Evolutionary conservation across 2,329 filamentous ascomycete genomes (phyloP), one percentile per base, ranked within the genome.

Genomic region (Talaromyces sp.): DNA sequence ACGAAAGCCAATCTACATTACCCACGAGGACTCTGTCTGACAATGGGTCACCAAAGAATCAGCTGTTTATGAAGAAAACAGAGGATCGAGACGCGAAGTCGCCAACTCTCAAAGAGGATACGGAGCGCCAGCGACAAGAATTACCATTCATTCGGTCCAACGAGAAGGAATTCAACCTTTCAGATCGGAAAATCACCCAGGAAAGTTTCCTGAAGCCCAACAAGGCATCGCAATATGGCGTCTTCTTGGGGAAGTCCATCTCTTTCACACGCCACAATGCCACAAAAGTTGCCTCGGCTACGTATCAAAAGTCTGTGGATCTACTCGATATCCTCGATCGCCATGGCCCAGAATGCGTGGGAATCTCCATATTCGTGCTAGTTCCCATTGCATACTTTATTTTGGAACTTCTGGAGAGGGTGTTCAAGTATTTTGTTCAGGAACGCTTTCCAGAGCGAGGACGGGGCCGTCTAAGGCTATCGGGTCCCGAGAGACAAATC

Each of bases 301-400:
- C 48, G 11, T 55, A 52, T 30, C 8, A 44, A 36, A 39, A 52
- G 2, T 19, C 47, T 4, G 30, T 51, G 3, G 47, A 50, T 13
- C 2, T 58, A 1, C 24, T 57, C 16, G 53, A 58, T 9, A 8
- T 58, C n/a, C n/a, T 61, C n/a, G 49, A 57, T 10, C 29, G 37
- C 24, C 63, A 71, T 51, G 59, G 59, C 2, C 62, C 61, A 1
- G 60, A 63, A 36, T 56, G 62, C 13, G 47, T 65, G 22, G 60
- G 49, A 0, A 27, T 66, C 6, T 49, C 48, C 5, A 52, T 66
- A 8, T 65, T 66, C 17, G 41, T 66, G 0, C 55, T 66, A 2
- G 47, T 62, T 4, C 62, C 64, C 1, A 50, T 63, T 19, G 48
- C 62, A 2, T 60, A 65, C 24, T 49, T 61, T 17, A 24, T 65